Evolutionary conservation across 805 yeast species (phyloP).

Genomic region (Pichia ethanolica): DNA sequence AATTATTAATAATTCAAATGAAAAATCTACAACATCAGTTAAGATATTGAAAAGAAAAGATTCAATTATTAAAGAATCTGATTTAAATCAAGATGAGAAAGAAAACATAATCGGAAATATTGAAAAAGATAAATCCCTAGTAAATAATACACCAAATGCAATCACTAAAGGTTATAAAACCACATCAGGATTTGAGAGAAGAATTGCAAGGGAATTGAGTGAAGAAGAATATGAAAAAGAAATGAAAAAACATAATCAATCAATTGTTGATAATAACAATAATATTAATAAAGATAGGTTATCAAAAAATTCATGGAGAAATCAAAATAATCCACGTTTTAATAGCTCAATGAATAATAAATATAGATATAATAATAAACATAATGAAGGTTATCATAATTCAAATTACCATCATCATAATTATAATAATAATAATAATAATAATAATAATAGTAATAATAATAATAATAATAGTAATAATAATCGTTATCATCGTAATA

Average conservation of each 20-base stretch:
- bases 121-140: no score
- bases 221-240: slow-evolving; percentile 7
- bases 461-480: neutral
- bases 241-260: neutral
- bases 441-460: neutral
- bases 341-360: no score
- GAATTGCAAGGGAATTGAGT: slow-evolving; percentile 9
- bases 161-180: neutral
- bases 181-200: slow-evolving; percentile 4
- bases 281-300: no score
- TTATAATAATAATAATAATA: no score
- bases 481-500: neutral
- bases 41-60: neutral
- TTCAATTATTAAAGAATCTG: neutral
- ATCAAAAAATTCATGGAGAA: no score
- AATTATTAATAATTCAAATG: neutral
- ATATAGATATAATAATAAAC: no score
- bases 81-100: neutral
- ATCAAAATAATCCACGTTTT: no score
- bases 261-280: neutral
- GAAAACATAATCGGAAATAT: neutral
- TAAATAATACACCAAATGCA: neutral
- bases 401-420: no score
- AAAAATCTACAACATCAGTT: neutral
- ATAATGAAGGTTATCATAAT: no score